Conservation (phyloP, 2,329 filamentous ascomycete genomes). For the Pseudopithomyces maydicus region DNA sequence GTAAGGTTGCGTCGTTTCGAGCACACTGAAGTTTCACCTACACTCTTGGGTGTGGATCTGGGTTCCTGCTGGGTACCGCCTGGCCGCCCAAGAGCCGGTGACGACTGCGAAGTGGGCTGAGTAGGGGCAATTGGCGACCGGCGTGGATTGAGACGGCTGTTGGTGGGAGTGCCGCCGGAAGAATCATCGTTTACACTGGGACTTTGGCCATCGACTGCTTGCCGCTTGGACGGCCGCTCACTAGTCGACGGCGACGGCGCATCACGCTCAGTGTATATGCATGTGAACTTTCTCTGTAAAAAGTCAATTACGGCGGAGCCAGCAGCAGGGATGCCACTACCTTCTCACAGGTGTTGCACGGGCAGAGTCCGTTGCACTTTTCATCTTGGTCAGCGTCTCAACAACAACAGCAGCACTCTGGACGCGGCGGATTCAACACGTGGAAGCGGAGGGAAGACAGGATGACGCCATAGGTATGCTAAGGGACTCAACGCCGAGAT, state of each 20-base stretch:
- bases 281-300: conserved; percentile 47
- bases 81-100: conserved; percentile 20
- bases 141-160: conserved; percentile 20
- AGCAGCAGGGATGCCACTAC: conserved; percentile 36
- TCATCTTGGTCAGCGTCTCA: conserved; percentile 18
- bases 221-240: conserved; percentile 46
- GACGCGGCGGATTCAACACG: conserved; percentile 4
- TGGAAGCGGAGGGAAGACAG: neutral
- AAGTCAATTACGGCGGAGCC: conserved; percentile 18
- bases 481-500: neutral
- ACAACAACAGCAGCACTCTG: neutral
- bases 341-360: conserved; percentile 64
- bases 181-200: conserved; percentile 23
- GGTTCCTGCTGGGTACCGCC: conserved; percentile 10
- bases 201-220: conserved; percentile 31
- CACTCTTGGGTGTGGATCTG: conserved; percentile 7
- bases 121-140: conserved; percentile 23
- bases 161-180: conserved; percentile 27
- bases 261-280: conserved; percentile 45
- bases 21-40: neutral
- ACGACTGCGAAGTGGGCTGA: conserved; percentile 18
- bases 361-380: conserved; percentile 64
- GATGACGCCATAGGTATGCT: neutral
- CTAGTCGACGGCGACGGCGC: conserved; percentile 40
- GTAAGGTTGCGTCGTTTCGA: neutral